Conservation (phyloP, 768 basidiomycete genomes). For the Trametes maxima region DNA sequence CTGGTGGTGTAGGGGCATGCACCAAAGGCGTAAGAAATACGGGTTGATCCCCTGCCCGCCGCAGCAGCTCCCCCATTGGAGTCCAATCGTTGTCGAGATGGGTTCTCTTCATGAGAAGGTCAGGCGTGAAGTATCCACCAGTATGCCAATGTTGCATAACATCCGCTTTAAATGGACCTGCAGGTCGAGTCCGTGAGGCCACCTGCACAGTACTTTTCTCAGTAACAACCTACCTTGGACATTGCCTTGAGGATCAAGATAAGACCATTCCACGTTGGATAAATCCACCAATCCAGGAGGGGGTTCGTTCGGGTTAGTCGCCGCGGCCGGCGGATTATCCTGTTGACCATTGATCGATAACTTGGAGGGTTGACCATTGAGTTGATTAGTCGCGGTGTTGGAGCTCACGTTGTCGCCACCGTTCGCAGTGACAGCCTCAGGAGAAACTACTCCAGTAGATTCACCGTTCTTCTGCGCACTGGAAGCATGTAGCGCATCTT, state of each 20-base stretch:
- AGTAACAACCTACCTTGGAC: constrained; percentile 68
- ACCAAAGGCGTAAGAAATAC: constrained; percentile 62
- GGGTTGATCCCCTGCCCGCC: constrained; percentile 54
- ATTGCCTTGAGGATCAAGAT: constrained; percentile 90
- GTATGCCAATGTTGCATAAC: constrained; percentile 96
- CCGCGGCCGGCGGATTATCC: constrained; percentile 31
- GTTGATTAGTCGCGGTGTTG: neutral
- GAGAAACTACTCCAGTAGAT: neutral
- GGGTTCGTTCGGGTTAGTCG: constrained; percentile 29
- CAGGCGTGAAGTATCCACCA: constrained; percentile 83
- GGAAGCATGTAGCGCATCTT: constrained; percentile 29
- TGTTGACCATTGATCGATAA: constrained; percentile 5
- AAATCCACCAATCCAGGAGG: constrained; percentile 53
- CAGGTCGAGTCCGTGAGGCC: constrained; percentile 7
- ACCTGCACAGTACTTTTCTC: neutral
- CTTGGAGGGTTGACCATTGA: constrained; percentile 6
- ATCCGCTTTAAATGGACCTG: constrained; percentile 88
- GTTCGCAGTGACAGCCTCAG: neutral
- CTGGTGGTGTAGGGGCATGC: constrained; percentile 51
- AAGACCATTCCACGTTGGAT: constrained; percentile 80
- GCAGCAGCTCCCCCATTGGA: constrained; percentile 60
- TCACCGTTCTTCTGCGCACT: neutral
- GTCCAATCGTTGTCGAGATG: constrained; percentile 69
- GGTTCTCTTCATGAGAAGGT: constrained; percentile 84
- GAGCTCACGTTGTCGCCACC: neutral